Base-by-base conservation (phyloP, 176 grass and related monocot species). In the Lolium perenne region DNA sequence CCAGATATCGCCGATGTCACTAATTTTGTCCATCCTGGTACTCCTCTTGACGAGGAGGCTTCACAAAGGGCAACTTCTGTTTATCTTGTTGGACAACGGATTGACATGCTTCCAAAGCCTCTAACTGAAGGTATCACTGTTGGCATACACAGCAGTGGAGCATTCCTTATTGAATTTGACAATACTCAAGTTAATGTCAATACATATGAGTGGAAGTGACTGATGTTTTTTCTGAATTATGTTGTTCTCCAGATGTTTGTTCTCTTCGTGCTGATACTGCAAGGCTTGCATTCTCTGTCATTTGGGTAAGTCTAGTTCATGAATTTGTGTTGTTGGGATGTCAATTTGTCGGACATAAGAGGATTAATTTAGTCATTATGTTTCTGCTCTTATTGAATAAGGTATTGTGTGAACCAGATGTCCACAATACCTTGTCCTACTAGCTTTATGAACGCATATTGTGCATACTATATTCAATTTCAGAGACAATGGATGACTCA, bases 51-150 rank as follows among this genome's bases (percentile, higher is more conserved):
- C 0, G 96, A 98, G 21, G 96, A 98, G 87, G 96, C 96, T 29
- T 45, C 93, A 23, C 92, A 95, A 78, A 89, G 96, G 71, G 96
- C 93, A 38, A 98, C 96, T 64, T 98, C 96, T 86, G 93, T 95
- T 88, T 98, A 98, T 87, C 96, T 98, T 95, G 96, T 98, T 91
- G 96, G 94, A n/a, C 90, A 93, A 45, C 85, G 96, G 58, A 98
- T 98, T 74, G 96, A 98, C 87, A 98, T 98, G 96, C 96, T 98
- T 84, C 96, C 96, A 55, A 98, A 98, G 80, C 92, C 96, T 94
- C 78, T 98, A 49, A 98, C 96, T 84, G 96, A 98, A 98, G 96
- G 96, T 98, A 87, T 49, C 15, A 10, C 32, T 80, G 48, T 23
- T 84, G 5, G 2, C 71, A 72, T 78, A 14, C 58, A 77, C 62